Evolutionary conservation across 768 basidiomycete species (phyloP).

Genomic region (Boletus insuetus): DNA sequence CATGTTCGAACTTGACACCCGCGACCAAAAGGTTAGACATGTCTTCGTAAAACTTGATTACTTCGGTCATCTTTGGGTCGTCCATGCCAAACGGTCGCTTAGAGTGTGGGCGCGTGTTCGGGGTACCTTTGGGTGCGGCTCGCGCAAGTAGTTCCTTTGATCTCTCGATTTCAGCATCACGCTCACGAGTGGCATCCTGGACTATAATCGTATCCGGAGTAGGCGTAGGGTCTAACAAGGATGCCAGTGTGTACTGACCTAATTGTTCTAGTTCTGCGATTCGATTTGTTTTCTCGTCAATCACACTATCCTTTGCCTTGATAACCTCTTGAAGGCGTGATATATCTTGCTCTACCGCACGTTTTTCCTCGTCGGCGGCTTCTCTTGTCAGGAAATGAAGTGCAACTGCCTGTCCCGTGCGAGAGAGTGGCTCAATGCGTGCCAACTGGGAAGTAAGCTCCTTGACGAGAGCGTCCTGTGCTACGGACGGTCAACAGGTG

Average conservation of each 20-base stretch:
- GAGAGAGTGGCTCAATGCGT: conserved; percentile 52
- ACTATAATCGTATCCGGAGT: conserved; percentile 35
- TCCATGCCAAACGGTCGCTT: conserved; percentile 39
- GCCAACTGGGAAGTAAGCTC: conserved; percentile 54
- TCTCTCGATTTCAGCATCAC: conserved; percentile 63
- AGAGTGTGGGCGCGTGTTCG: conserved; percentile 33
- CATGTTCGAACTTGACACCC: conserved; percentile 49
- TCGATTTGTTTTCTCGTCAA: conserved; percentile 44
- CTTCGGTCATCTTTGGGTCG: conserved; percentile 56
- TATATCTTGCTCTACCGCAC: conserved; percentile 47
- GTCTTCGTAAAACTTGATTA: conserved; percentile 82
- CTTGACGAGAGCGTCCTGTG: conserved; percentile 45
- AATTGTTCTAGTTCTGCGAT: conserved; percentile 46
- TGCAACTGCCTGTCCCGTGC: conserved; percentile 46
- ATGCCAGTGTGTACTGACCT: conserved; percentile 38
- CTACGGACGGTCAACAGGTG: conserved; percentile 35
- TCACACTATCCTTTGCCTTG: conserved; percentile 40
- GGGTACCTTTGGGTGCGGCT: conserved; percentile 39
- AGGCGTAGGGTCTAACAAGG: background rate
- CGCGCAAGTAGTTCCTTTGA: conserved; percentile 44
- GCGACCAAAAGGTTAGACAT: conserved; percentile 76
- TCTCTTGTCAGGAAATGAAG: conserved; percentile 73
- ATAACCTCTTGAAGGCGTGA: conserved; percentile 40
- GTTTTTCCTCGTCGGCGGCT: conserved; percentile 67
- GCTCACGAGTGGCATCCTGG: conserved; percentile 48